These are phyloP conservation scores for Astragalus membranaceus DNA, from an alignment of 306 rosid genomes.

Conservation along the genomic window DNA sequence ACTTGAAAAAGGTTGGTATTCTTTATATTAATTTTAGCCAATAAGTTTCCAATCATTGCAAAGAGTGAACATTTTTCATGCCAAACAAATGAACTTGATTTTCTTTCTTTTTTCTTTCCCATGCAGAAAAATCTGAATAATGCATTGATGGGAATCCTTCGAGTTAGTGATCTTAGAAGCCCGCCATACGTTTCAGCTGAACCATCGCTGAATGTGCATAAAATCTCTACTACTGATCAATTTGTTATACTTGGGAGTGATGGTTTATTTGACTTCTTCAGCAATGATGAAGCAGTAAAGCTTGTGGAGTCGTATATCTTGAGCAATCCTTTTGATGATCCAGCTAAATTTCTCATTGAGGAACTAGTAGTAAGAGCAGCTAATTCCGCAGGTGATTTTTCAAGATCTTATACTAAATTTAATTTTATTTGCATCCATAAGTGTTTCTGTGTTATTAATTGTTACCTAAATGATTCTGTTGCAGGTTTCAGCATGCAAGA, in stretches of 20 bases:
- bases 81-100: neutral
- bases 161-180: conserved; percentile 70
- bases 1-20: conserved; percentile 78
- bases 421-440: neutral
- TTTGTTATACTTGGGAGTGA: conserved; percentile 90
- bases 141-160: conserved; percentile 97
- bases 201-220: conserved; percentile 76
- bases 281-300: conserved; percentile 78
- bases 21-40: neutral
- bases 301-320: conserved; percentile 69
- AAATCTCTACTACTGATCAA: conserved; percentile 67
- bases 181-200: conserved; percentile 89
- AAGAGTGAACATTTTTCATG: neutral
- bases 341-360: conserved; percentile 86
- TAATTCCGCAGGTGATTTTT: conserved; percentile 64
- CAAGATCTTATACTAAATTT: neutral
- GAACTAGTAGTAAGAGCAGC: conserved; percentile 83
- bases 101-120: neutral
- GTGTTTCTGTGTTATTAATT: neutral
- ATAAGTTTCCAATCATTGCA: neutral
- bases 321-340: conserved; percentile 73
- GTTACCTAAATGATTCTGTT: conserved; percentile 4
- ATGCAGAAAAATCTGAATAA: conserved; percentile 81
- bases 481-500: conserved; percentile 94
- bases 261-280: conserved; percentile 94